Evolutionary conservation across 352 stramenopile species (phyloP), one percentile per base, ranked within the genome.

Genomic region (Globisporangium ultimum): DNA sequence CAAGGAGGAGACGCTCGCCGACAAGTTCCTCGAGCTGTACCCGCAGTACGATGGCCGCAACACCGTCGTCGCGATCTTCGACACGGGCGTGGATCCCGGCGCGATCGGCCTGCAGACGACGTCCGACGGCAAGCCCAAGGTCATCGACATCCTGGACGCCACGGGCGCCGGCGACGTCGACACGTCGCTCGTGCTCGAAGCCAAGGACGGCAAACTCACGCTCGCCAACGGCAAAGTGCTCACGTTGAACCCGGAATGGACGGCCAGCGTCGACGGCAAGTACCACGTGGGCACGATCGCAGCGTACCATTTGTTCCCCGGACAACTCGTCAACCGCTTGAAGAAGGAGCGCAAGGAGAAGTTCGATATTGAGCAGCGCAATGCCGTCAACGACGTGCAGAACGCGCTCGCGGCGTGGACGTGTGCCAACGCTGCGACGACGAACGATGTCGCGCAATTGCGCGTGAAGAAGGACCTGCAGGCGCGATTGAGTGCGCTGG

Each of bases 111-210:
- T 98, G 15, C 84, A 93, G 63, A 79, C 74, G 28, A 97, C 89
- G 45, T 65, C 79, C 10, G 87, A 97, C 70, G 91, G 91, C 11
- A 77, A 84, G 20, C 88, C 87, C 49, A 98, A 99, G 77, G 74
- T 98, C 60, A 66, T 99, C 14, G 92, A 98, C 71, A 77, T 99
- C 46, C 80, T 98, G 22, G 96, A 99, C 76, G 96, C 92, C 70
- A 98, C 93, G 28, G 96, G 79, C 42, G 73, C 84, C 9, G 96
- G 95, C 34, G 96, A 99, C 76, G 82, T 99, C 1, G 86, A 97
- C 69, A 97, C 92, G 56, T 89, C 81, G 11, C 80, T 68, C 0
- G 58, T 83, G 13, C 18, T 91, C 18, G 55, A 81, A 51, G 64
- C 82, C 8, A 68, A 76, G 42, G 77, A 95, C 40, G 78, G 72